Conservation (phyloP, 257 asterid species). For the Solanum chmielewskii region DNA sequence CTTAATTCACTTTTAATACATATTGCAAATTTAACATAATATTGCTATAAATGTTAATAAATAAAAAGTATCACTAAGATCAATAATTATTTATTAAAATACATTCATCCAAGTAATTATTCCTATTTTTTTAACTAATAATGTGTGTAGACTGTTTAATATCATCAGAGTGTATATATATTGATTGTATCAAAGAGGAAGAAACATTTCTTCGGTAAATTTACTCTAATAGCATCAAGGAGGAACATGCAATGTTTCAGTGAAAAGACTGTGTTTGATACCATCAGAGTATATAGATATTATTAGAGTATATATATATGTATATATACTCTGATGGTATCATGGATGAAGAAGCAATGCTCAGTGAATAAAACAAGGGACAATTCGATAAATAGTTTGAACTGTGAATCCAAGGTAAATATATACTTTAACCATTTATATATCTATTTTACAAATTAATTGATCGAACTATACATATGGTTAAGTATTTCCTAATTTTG, state of each 20-base stretch:
- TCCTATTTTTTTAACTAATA: too few species aligned
- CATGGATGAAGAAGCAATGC: background rate
- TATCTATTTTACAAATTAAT: background rate
- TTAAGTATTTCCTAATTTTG: background rate
- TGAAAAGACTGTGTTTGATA: too few species aligned
- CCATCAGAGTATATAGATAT: too few species aligned
- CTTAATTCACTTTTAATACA: too few species aligned
- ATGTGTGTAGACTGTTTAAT: fast-evolving
- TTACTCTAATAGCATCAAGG: background rate
- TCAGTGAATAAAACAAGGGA: background rate
- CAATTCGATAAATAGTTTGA: background rate
- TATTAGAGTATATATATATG: too few species aligned
- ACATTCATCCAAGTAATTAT: too few species aligned
- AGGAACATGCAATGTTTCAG: background rate
- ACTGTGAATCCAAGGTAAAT: too few species aligned
- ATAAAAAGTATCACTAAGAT: too few species aligned
- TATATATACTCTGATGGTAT: too few species aligned
- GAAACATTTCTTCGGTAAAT: fast-evolving
- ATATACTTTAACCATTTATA: background rate
- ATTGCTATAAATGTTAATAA: too few species aligned
- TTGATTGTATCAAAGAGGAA: background rate
- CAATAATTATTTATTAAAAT: too few species aligned
- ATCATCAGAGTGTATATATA: background rate
- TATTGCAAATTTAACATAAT: too few species aligned
- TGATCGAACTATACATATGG: background rate